Evolutionary conservation across 805 yeast species (phyloP).

Genomic region (Teunomyces tritomae): DNA sequence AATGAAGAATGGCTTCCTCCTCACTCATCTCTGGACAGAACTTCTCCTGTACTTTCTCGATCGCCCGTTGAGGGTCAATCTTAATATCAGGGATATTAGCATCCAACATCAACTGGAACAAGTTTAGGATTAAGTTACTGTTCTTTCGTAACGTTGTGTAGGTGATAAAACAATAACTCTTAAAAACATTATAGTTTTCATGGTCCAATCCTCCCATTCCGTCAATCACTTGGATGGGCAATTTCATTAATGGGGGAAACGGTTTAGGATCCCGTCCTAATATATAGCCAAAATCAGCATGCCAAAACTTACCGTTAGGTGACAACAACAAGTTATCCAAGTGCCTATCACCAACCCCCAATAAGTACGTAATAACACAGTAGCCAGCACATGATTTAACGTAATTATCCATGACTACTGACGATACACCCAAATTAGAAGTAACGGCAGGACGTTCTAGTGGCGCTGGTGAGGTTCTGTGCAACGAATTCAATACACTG

Average conservation of each 20-base stretch:
- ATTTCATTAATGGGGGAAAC: slow-evolving; percentile 96
- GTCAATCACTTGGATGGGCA: slow-evolving; percentile 94
- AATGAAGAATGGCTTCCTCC: slow-evolving; percentile 92
- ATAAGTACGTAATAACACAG: slow-evolving; percentile 88
- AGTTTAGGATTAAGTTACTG: slow-evolving; percentile 82
- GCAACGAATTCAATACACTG: slow-evolving; percentile 17
- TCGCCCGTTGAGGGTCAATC: slow-evolving; percentile 80
- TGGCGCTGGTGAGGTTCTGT: slow-evolving; percentile 6
- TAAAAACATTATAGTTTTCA: slow-evolving; percentile 79
- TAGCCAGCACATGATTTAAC: slow-evolving; percentile 96
- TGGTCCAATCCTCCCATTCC: slow-evolving; percentile 96
- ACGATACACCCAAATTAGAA: slow-evolving; percentile 47
- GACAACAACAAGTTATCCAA: slow-evolving; percentile 82
- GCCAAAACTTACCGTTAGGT: slow-evolving; percentile 86
- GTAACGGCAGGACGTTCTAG: slow-evolving; percentile 31
- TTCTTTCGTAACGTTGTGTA: slow-evolving; percentile 87
- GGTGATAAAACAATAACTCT: slow-evolving; percentile 92
- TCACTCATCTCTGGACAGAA: slow-evolving; percentile 91
- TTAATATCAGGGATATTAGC: slow-evolving; percentile 89
- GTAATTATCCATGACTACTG: slow-evolving; percentile 85
- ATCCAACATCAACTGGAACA: slow-evolving; percentile 91
- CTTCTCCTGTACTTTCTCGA: slow-evolving; percentile 89
- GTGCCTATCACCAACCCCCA: slow-evolving; percentile 98
- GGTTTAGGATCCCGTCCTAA: slow-evolving; percentile 98
- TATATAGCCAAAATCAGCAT: slow-evolving; percentile 96